Base-by-base conservation (phyloP, 768 basidiomycete genomes). In the Pholiota conissans region DNA sequence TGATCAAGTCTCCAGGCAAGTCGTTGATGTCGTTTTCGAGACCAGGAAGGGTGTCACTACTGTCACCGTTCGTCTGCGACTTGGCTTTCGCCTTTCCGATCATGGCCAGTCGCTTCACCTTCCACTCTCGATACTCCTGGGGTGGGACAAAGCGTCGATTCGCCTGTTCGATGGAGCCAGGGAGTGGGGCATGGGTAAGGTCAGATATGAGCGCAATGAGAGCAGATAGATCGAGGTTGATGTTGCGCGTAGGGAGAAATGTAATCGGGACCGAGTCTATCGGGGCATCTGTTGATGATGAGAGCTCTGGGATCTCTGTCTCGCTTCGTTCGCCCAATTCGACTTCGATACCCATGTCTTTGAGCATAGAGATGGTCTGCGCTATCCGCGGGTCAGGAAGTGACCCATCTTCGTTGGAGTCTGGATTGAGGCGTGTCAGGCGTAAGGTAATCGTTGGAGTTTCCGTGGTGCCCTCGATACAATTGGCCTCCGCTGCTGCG, bases 131-230 rank as follows among this genome's bases (percentile, higher is more conserved):
- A 58, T 87, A 85, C 42, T 76, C 74, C 29, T 76, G 74, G 0
- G 85, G 75, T 3, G 87, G 84, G 9, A 84, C 76, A 64, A 92
- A 95, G 3, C 89, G 80, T 11, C 70, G 67, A 18, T 84, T 76
- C 0, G 91, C 85, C 30, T 86, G 87, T 13, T 82, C 80, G 0
- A 79, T 62, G 0, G 79, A 76, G 0, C 58, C 39, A 0, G 93
- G 93, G 0, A 93, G 74, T 0, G 80, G 76, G 0, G 86, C 77
- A 69, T 95, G 93, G 0, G 90, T 88, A 51, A 92, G 84, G 60
- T 93, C 91, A 10, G 90, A 92, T 40, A 91, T 80, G 27, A 95
- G 79, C 0, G 94, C 93, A 53, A 96, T 89, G 46, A 96, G 80
- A 1, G 90, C 79, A 0, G 91, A 94, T 10, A 96, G 77, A 66